These are phyloP conservation scores for Paracamarosporium sp. DNA, from an alignment of 2,329 filamentous ascomycete species.

Conservation along the genomic window DNA sequence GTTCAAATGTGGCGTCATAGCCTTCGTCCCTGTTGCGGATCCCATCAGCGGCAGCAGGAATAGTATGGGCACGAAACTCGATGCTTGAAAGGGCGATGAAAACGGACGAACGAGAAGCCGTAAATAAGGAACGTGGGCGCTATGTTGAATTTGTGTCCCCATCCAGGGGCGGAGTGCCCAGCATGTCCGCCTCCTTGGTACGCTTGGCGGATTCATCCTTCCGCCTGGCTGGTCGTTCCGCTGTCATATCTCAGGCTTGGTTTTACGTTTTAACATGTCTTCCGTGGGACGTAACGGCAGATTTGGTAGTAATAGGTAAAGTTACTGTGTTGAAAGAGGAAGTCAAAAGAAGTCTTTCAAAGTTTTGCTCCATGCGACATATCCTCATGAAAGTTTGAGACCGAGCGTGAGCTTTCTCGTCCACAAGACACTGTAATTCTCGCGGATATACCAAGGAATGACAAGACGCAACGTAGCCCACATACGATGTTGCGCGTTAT, in stretches of 20 bases:
- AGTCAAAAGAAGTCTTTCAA: no score
- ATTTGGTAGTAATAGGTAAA: no score
- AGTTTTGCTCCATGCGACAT: no score
- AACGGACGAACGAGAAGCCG: constrained; percentile 1
- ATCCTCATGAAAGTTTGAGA: no score
- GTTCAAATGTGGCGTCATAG: not conserved
- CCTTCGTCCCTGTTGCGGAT: not conserved
- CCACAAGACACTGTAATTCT: no score
- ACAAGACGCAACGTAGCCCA: no score
- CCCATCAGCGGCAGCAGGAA: not conserved
- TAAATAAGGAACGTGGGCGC: not conserved
- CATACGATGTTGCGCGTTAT: no score
- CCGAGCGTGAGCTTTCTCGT: no score
- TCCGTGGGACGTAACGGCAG: not conserved
- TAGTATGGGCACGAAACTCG: not conserved
- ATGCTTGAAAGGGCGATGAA: not conserved
- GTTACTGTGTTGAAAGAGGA: no score
- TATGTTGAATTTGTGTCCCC: not conserved
- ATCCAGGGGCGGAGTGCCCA: not conserved
- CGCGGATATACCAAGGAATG: no score
- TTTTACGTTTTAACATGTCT: not conserved
- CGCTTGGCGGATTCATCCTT: not conserved
- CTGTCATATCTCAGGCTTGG: not conserved
- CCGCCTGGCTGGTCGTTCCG: not conserved
- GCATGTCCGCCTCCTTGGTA: not conserved